Percentiles rank a stretch among this genome's conserved stretches.
These are phyloP conservation scores for Cyberlindnera euphorbiiphila DNA, from an alignment of 805 yeast genomes.

Conservation along the genomic window DNA sequence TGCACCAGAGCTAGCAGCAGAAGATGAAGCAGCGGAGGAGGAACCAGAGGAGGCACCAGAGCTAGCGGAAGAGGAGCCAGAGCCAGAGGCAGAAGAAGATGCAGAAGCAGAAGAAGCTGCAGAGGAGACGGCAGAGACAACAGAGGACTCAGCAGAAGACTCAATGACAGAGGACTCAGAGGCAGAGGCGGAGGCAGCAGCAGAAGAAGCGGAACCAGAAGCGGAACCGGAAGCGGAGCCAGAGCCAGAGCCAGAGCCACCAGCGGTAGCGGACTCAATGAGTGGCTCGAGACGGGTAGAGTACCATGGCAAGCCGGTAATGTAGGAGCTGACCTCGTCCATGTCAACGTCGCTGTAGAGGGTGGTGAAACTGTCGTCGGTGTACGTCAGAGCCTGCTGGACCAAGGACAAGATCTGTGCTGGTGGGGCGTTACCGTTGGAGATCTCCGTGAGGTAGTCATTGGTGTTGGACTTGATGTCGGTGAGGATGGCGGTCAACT, in stretches of 20 bases:
- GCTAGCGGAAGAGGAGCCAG: background rate
- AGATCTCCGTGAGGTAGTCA: conserved; percentile 23
- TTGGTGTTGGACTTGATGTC: conserved; percentile 19
- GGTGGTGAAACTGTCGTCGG: conserved; percentile 33
- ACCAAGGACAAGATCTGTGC: conserved; percentile 28
- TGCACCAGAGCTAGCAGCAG: conserved; percentile 1
- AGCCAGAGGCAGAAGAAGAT: background rate
- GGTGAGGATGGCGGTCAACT: conserved; percentile 11
- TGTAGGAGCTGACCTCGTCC: conserved; percentile 25
- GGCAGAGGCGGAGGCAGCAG: conserved; percentile 1
- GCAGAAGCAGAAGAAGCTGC: conserved; percentile 10
- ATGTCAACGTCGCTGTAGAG: conserved; percentile 28
- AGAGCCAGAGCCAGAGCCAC: conserved; percentile 1
- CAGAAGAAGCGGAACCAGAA: conserved; percentile 7
- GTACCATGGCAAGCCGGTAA: conserved; percentile 34
- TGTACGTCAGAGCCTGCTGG: conserved; percentile 29
- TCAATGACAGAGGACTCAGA: too few species aligned
- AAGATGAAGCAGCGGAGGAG: background rate
- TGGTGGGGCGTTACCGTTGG: conserved; percentile 26
- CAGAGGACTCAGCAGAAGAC: conserved; percentile 7
- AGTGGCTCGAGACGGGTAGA: conserved; percentile 19
- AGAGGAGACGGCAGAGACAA: conserved; percentile 9
- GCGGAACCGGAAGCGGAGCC: conserved; percentile 8
- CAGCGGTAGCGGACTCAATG: conserved; percentile 16
- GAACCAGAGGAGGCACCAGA: background rate